These are phyloP conservation scores for Tuber magnatum DNA, from an alignment of 495 filamentous ascomycete species.

Conservation along the genomic window DNA sequence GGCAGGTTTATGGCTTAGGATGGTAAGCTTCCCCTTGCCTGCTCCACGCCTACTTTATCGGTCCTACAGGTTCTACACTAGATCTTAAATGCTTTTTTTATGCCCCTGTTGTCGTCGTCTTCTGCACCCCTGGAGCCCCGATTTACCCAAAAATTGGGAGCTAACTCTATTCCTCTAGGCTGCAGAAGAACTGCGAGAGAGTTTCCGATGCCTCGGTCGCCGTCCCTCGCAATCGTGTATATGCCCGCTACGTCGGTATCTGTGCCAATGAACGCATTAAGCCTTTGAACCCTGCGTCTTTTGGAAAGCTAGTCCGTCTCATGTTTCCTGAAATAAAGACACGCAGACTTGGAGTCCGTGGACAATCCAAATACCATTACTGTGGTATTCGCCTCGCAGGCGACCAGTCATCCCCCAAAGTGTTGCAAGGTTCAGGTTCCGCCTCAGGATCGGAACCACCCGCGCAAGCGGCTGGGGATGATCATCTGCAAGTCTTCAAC, in stretches of 20 bases:
- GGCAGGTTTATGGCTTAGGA: slow-evolving; percentile 95
- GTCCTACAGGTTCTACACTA: not conserved
- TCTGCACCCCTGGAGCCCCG: not conserved
- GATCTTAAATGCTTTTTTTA: not conserved
- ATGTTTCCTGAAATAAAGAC: slow-evolving; percentile 94
- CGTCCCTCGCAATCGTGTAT: slow-evolving; percentile 85
- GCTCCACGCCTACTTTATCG: not conserved
- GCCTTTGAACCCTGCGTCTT: slow-evolving; percentile 89
- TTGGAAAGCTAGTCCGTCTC: slow-evolving; percentile 92
- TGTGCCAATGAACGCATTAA: slow-evolving; percentile 90
- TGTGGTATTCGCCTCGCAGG: slow-evolving; percentile 42
- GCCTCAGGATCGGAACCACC: slow-evolving; percentile 43
- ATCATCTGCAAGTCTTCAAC: slow-evolving; percentile 44
- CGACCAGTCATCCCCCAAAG: slow-evolving; percentile 42
- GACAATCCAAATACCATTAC: slow-evolving; percentile 98
- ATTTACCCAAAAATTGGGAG: not conserved
- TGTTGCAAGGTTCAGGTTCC: slow-evolving; percentile 41
- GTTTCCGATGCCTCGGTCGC: slow-evolving; percentile 52
- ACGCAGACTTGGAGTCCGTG: slow-evolving; percentile 79
- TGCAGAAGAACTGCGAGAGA: slow-evolving; percentile 74
- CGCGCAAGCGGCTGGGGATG: slow-evolving; percentile 42
- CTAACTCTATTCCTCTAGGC: slow-evolving; percentile 51
- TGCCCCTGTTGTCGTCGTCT: not conserved
- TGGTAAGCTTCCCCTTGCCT: slow-evolving; percentile 56
- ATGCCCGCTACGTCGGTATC: slow-evolving; percentile 81